Evolutionary conservation across 2,329 filamentous ascomycete species (phyloP).

Genomic region (Talaromyces sp.): DNA sequence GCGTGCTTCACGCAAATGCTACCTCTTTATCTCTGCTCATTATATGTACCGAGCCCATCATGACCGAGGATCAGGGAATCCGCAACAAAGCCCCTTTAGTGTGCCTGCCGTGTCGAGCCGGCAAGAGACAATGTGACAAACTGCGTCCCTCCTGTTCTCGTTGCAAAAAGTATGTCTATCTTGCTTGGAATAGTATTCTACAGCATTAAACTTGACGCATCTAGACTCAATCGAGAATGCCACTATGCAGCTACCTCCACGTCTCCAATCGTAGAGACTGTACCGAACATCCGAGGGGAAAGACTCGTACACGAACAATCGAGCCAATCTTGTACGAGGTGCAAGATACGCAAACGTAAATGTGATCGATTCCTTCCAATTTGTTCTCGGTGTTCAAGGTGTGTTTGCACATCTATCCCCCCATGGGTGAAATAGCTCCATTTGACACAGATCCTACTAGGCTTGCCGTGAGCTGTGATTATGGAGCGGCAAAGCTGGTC

Average conservation of each 20-base stretch:
- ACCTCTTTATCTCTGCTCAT: too few relatives aligned
- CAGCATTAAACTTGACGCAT: neutral
- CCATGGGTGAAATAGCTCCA: too few relatives aligned
- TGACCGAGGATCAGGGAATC: neutral
- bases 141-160: neutral
- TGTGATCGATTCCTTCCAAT: neutral
- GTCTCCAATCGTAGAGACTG: neutral
- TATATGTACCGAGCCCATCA: neutral
- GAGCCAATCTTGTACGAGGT: neutral
- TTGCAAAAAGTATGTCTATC: neutral
- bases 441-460: neutral
- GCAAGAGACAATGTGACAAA: neutral
- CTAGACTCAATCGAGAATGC: neutral
- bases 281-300: neutral
- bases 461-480: neutral
- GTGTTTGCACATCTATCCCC: neutral
- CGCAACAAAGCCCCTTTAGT: neutral
- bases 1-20: too few relatives aligned
- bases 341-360: constrained; percentile 4
- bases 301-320: neutral
- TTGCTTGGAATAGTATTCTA: neutral
- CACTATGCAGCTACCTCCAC: neutral
- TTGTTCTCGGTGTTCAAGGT: constrained; percentile 9
- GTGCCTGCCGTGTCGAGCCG: neutral
- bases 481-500: neutral